These are phyloP conservation scores for Pinus tabuliformis DNA, from an alignment of 75 land plant genomes.

Conservation along the genomic window DNA sequence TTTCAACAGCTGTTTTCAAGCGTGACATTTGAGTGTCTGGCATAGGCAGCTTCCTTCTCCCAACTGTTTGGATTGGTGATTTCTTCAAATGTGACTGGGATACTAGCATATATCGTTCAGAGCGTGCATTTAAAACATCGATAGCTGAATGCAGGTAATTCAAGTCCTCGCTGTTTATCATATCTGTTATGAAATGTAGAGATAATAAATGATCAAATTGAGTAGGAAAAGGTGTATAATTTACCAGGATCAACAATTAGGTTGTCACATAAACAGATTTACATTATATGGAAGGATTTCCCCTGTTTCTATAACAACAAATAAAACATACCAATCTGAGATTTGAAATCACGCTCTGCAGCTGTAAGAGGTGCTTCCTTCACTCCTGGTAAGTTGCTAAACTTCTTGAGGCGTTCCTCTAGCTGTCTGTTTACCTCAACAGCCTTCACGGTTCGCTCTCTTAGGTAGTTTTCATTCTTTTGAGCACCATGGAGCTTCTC, in stretches of 20 bases:
- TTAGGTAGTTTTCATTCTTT: slow-evolving; percentile 34
- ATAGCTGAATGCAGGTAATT: slow-evolving; percentile 70
- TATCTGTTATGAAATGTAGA: slow-evolving; percentile 49
- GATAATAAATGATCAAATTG: neutral
- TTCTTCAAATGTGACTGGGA: slow-evolving; percentile 13
- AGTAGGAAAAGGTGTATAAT: neutral
- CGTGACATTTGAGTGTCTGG: slow-evolving; percentile 55
- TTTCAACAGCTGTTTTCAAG: slow-evolving; percentile 47
- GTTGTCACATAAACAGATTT: neutral
- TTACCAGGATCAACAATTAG: neutral
- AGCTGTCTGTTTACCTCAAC: slow-evolving; percentile 35
- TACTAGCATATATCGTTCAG: slow-evolving; percentile 45
- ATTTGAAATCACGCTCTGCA: slow-evolving; percentile 81
- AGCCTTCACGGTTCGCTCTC: slow-evolving; percentile 43
- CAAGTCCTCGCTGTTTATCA: slow-evolving; percentile 60
- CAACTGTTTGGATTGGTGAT: slow-evolving; percentile 10
- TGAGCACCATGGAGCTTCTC: slow-evolving; percentile 47
- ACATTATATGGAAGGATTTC: slow-evolving; percentile 1
- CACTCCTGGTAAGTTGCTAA: slow-evolving; percentile 60
- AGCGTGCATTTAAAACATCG: slow-evolving; percentile 61
- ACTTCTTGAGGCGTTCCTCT: slow-evolving; percentile 59
- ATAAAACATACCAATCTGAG: slow-evolving; percentile 67
- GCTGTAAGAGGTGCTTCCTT: slow-evolving; percentile 75
- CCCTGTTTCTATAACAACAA: neutral
- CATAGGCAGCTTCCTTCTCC: slow-evolving; percentile 21